Base-by-base conservation (phyloP, 495 filamentous ascomycete species). In the Trichoderma erinaceum region DNA sequence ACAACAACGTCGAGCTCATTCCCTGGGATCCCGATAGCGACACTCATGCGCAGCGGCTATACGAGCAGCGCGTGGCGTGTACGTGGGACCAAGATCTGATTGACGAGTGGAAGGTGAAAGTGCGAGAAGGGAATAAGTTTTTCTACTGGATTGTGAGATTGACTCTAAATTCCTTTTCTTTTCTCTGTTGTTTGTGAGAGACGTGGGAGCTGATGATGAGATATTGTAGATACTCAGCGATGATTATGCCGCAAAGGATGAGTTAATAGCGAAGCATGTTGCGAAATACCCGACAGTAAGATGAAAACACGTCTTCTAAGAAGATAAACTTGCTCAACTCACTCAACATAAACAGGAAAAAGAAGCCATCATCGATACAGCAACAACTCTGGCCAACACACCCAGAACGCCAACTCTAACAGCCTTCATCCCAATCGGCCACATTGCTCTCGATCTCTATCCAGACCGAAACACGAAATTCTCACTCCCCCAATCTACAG, bases 361-460 rank as follows among this genome's bases (percentile, higher is more conserved):
- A 29, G 66, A 46, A 27, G 65, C 72, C 21, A 69, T 81, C 50
- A 63, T 65, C 38, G 77, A 80, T 58, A 74, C 75, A 12, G 74
- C 78, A 66, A 66, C 61, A 35, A 65, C 74, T 15, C 35, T 79
- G 25, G 72, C 71, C 61, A 73, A 73, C 29, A 72, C 73, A 41
- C 68, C 69, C 56, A 69, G 77, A 38, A 67, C 72, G 44, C 73
- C 76, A 56, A 70, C 73, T 8, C 48, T 63, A 25, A 68, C 64
- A 56, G 44, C 68, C 29, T 80, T 80, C 72, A 69, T 73, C 16
- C 78, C 79, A n/a, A 70, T 80, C 64, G 78, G 79, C n/a, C 78
- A 80, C 67, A 76, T 80, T 21, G 78, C 76, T 8, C 65, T 81
- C 4, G 73, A 77, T 16, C 66, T 75, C n/a, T 50, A 66, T 21